A percentile compares a stretch with the other conserved stretches of the same genome.
Evolutionary conservation across 2,329 filamentous ascomycete species (phyloP).

Genomic region (Talaromyces sp.): DNA sequence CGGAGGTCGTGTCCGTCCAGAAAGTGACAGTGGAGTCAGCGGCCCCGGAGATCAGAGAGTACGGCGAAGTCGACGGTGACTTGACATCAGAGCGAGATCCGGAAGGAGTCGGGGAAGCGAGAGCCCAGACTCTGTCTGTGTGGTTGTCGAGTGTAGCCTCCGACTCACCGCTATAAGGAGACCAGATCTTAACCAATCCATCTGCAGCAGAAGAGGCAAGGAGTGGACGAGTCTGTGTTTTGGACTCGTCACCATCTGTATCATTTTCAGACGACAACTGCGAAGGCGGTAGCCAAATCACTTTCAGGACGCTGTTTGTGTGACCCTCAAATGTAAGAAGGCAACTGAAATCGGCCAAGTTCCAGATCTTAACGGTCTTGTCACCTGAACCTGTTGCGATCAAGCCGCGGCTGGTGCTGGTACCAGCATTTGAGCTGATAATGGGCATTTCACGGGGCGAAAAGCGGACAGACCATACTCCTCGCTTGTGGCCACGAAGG

Average conservation of each 20-base stretch:
- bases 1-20: constrained; percentile 86
- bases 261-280: constrained; percentile 37
- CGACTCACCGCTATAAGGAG: constrained; percentile 77
- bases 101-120: constrained; percentile 62
- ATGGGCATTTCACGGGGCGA: constrained; percentile 76
- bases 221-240: constrained; percentile 35
- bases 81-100: constrained; percentile 34
- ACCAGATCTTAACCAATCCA: constrained; percentile 95
- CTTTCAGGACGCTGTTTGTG: constrained; percentile 91
- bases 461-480: constrained; percentile 94
- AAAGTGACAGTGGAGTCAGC: constrained; percentile 92
- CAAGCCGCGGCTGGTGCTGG: constrained; percentile 72
- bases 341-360: constrained; percentile 84
- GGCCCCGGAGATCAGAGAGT: constrained; percentile 78
- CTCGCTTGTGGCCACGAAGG: constrained; percentile 85
- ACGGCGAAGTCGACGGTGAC: constrained; percentile 47
- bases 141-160: constrained; percentile 95
- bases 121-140: constrained; percentile 90
- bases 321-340: constrained; percentile 94
- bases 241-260: constrained; percentile 35
- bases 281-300: constrained; percentile 72
- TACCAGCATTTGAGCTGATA: constrained; percentile 67
- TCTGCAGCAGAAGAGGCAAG: constrained; percentile 87
- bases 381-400: constrained; percentile 90
- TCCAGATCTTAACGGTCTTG: constrained; percentile 96